These are phyloP conservation scores for Monosporascus sp. DNA, from an alignment of 2,329 filamentous ascomycete genomes.

Conservation along the genomic window DNA sequence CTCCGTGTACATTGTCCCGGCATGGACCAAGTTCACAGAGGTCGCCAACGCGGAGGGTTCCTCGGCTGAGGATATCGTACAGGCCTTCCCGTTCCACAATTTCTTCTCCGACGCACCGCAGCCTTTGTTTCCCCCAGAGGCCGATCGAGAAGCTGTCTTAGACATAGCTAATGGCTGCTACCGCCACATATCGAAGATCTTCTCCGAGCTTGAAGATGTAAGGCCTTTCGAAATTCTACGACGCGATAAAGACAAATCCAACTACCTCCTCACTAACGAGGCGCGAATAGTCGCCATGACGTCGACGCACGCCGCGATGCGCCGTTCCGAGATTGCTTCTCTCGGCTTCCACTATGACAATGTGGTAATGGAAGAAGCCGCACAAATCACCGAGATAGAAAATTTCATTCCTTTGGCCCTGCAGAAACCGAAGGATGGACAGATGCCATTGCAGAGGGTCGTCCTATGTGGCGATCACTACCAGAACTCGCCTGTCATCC, in stretches of 20 bases:
- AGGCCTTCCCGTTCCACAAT: constrained; percentile 77
- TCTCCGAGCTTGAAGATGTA: constrained; percentile 86
- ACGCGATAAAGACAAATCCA: constrained; percentile 84
- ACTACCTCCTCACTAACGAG: constrained; percentile 91
- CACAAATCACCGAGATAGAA: constrained; percentile 95
- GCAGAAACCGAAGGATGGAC: constrained; percentile 70
- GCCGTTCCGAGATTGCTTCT: constrained; percentile 79
- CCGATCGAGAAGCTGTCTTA: constrained; percentile 60
- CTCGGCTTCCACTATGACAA: constrained; percentile 98
- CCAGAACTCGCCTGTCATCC: constrained; percentile 93
- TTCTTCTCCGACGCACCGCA: constrained; percentile 88
- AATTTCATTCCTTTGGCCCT: constrained; percentile 94
- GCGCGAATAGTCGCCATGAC: constrained; percentile 99
- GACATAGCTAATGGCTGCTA: constrained; percentile 83
- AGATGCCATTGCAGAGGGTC: constrained; percentile 75
- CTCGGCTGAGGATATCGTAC: constrained; percentile 57
- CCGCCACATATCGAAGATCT: constrained; percentile 82
- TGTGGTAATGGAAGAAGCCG: constrained; percentile 96
- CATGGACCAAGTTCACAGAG: constrained; percentile 82
- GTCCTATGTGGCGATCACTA: constrained; percentile 93
- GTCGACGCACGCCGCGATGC: constrained; percentile 94
- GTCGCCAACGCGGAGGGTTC: constrained; percentile 50
- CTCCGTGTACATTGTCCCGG: constrained; percentile 80
- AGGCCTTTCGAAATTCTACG: constrained; percentile 92
- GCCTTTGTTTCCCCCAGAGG: constrained; percentile 68